Evolutionary conservation across 2,329 filamentous ascomycete genomes (phyloP).

Genomic region (Aspergillus udagawae): DNA sequence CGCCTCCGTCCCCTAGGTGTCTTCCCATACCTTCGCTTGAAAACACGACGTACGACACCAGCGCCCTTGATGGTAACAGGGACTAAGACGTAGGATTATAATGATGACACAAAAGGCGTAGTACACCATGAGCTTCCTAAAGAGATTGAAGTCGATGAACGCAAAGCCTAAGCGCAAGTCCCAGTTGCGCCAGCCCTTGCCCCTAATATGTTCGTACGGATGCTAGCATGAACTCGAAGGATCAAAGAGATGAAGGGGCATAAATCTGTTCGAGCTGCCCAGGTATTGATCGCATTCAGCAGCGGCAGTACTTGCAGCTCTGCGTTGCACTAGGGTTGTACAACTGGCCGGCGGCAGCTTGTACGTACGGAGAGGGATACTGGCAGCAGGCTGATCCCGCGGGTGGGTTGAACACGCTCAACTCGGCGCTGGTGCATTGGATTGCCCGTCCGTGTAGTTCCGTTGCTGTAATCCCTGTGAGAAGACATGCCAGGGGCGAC

Average conservation of each 20-base stretch:
- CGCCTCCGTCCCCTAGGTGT: conserved; percentile 27
- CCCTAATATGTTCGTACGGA: conserved; percentile 39
- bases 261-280: conserved; percentile 42
- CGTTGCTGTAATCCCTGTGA: conserved; percentile 66
- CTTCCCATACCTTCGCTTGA: conserved; percentile 28
- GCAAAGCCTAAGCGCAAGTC: conserved; percentile 60
- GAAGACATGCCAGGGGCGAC: conserved; percentile 78
- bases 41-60: conserved; percentile 25
- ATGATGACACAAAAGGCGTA: conserved; percentile 44
- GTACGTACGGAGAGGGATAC: conserved; percentile 55
- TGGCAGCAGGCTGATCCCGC: conserved; percentile 54
- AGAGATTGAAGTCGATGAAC: conserved; percentile 61
- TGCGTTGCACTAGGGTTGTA: conserved; percentile 45
- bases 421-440: conserved; percentile 65
- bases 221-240: conserved; percentile 2
- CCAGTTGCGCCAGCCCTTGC: conserved; percentile 65
- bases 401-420: conserved; percentile 62
- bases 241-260: conserved; percentile 2
- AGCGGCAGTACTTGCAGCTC: conserved; percentile 50
- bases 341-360: conserved; percentile 51
- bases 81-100: conserved; percentile 34
- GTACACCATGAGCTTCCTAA: conserved; percentile 54
- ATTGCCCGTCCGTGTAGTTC: conserved; percentile 66
- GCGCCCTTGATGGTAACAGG: conserved; percentile 19
- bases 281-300: conserved; percentile 39